Conservation (phyloP, 495 filamentous ascomycete species). For the Thermothielavioides terrestris region DNA sequence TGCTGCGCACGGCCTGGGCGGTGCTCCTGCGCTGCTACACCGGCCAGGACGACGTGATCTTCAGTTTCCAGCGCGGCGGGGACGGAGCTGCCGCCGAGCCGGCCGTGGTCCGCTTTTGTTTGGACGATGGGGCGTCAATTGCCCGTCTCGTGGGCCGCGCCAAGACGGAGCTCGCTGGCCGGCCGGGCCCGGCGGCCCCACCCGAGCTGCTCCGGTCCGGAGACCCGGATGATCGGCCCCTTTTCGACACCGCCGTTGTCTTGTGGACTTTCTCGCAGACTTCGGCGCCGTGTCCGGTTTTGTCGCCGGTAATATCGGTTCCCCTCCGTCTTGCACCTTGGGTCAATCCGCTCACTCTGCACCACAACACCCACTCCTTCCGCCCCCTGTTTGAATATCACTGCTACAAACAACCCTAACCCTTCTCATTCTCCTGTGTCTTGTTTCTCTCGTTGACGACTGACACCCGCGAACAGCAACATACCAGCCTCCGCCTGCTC, state of each 20-base stretch:
- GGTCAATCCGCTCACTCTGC: too few species aligned
- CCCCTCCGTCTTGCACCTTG: background rate
- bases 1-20: conserved; percentile 18
- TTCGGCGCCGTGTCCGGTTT: conserved; percentile 2
- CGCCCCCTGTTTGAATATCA: background rate
- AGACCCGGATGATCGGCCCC: background rate
- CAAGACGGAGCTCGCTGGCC: background rate
- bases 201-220: background rate
- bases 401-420: background rate
- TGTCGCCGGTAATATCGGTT: background rate
- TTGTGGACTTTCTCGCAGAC: conserved; percentile 4
- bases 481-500: conserved; percentile 14
- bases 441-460: background rate
- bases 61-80: conserved; percentile 9
- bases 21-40: conserved; percentile 19
- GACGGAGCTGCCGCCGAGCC: background rate
- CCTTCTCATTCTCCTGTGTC: background rate
- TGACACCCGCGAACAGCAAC: background rate
- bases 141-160: background rate
- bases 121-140: conserved; percentile 7
- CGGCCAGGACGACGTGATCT: conserved; percentile 18
- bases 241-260: conserved; percentile 10
- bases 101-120: conserved; percentile 5
- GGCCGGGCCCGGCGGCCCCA: background rate
- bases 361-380: too few species aligned